Evolutionary conservation across 257 asterid species (phyloP).

Genomic region (Knoxia roxburghii): DNA sequence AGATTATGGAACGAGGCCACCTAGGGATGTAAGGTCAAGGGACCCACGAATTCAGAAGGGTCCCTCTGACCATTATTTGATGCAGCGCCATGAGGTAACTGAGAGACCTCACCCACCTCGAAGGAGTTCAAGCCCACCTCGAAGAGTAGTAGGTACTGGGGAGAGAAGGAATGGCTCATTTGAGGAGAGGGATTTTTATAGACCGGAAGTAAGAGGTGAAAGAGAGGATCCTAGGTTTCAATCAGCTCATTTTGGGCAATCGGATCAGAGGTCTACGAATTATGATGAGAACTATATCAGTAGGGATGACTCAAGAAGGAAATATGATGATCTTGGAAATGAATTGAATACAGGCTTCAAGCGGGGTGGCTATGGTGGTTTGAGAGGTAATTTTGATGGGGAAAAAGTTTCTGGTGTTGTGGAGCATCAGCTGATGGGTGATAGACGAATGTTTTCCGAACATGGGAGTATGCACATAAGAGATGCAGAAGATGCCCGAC

Average conservation of each 20-base stretch:
- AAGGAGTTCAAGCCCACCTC: slow-evolving; percentile 9
- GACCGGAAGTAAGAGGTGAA: neutral
- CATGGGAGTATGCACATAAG: neutral
- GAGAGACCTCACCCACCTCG: slow-evolving; percentile 4
- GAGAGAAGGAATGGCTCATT: slow-evolving; percentile 11
- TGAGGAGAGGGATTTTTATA: slow-evolving; percentile 9
- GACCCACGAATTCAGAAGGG: slow-evolving; percentile 2
- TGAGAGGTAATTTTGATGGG: slow-evolving; percentile 4
- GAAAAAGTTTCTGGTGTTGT: neutral
- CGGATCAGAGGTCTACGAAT: neutral
- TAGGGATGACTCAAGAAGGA: slow-evolving; percentile 7
- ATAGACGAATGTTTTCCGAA: neutral
- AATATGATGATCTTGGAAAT: neutral
- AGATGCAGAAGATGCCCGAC: slow-evolving; percentile 7
- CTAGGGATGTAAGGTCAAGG: slow-evolving; percentile 7
- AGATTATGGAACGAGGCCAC: slow-evolving; percentile 3
- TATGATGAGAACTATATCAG: slow-evolving; percentile 2
- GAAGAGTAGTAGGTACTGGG: neutral
- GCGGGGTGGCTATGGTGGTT: neutral
- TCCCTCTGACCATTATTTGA: neutral
- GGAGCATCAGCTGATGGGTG: neutral
- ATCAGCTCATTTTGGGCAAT: neutral
- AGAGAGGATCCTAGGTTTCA: neutral
- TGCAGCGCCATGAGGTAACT: slow-evolving; percentile 1
- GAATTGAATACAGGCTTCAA: slow-evolving; percentile 4